phyloP scores from a whole-genome alignment of 345 rosid genomes.

The Lepidium africanum region DNA sequence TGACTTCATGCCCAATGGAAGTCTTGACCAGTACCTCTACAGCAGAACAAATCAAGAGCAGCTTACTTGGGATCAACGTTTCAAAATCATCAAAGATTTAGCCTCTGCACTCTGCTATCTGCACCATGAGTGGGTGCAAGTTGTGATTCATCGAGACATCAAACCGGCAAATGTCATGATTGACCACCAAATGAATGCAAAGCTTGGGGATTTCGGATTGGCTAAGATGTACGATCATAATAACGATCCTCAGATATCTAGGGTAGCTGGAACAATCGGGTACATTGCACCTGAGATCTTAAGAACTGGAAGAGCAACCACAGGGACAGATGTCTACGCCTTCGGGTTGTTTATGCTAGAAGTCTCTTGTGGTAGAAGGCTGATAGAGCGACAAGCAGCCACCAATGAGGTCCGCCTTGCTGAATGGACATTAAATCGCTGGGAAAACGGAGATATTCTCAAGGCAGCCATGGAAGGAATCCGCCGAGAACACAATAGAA shows the following conservation, averaged over 20 bases:
- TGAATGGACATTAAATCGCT: constrained; percentile 31
- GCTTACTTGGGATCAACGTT: constrained; percentile 43
- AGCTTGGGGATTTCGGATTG: constrained; percentile 46
- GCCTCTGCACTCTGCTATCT: constrained; percentile 41
- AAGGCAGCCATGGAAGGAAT: constrained; percentile 24
- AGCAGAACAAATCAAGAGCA: constrained; percentile 17
- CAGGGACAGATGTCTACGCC: constrained; percentile 43
- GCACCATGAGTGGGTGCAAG: constrained; percentile 48
- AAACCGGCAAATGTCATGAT: constrained; percentile 49
- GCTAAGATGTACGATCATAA: constrained; percentile 48
- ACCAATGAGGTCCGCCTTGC: constrained; percentile 37
- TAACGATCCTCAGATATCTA: constrained; percentile 32
- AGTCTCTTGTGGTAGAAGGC: constrained; percentile 46
- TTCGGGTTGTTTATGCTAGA: constrained; percentile 45
- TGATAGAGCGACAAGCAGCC: constrained; percentile 21
- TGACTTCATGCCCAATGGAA: constrained; percentile 48
- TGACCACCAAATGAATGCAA: constrained; percentile 31
- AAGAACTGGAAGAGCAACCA: constrained; percentile 42
- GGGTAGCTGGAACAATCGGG: constrained; percentile 43
- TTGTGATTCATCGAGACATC: constrained; percentile 47
- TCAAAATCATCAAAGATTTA: constrained; percentile 40
- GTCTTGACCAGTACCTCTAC: constrained; percentile 38
- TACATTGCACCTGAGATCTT: constrained; percentile 52
- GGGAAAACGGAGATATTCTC: constrained; percentile 28
- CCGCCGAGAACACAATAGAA: not conserved